A percentile compares a stretch with the other conserved stretches of the same genome.
These are phyloP conservation scores for Lichenothelia convexa DNA, from an alignment of 495 filamentous ascomycete species.

Conservation along the genomic window DNA sequence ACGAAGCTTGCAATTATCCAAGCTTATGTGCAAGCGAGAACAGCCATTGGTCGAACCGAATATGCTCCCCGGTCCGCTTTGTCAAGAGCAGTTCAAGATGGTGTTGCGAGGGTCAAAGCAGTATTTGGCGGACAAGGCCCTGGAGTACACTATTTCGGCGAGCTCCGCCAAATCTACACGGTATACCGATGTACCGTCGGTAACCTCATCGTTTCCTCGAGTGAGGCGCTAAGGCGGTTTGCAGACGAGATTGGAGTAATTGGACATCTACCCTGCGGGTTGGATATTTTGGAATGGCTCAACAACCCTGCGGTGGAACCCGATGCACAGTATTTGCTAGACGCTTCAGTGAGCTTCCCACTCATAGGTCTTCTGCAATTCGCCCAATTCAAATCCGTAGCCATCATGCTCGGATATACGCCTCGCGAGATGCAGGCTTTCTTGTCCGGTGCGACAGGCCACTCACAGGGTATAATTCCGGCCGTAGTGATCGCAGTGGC, in stretches of 20 bases:
- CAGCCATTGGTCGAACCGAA: slow-evolving; percentile 61
- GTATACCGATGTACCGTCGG: slow-evolving; percentile 83
- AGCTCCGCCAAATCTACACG: slow-evolving; percentile 73
- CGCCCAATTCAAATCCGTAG: slow-evolving; percentile 82
- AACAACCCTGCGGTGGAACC: slow-evolving; percentile 72
- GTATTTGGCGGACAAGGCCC: slow-evolving; percentile 97
- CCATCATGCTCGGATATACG: slow-evolving; percentile 71
- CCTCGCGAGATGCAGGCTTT: slow-evolving; percentile 71
- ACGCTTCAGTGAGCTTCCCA: slow-evolving; percentile 91
- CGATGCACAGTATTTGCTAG: slow-evolving; percentile 91
- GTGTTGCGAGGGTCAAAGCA: slow-evolving; percentile 60
- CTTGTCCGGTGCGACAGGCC: slow-evolving; percentile 76
- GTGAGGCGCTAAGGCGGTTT: slow-evolving; percentile 62
- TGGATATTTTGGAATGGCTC: slow-evolving; percentile 88
- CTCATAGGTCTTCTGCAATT: slow-evolving; percentile 91
- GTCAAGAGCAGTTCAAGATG: slow-evolving; percentile 68
- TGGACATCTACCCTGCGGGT: slow-evolving; percentile 90
- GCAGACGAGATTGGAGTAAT: slow-evolving; percentile 69
- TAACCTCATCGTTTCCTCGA: slow-evolving; percentile 58
- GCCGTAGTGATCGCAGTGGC: slow-evolving; percentile 79
- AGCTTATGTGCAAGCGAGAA: slow-evolving; percentile 78
- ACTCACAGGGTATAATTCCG: slow-evolving; percentile 90
- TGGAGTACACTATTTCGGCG: slow-evolving; percentile 97
- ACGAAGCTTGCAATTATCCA: slow-evolving; percentile 79
- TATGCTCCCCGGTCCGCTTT: slow-evolving; percentile 85